Evolutionary conservation across 2,329 filamentous ascomycete genomes (phyloP), one percentile per base, ranked within the genome.

Genomic region (Aspergillus pseudoterreus): DNA sequence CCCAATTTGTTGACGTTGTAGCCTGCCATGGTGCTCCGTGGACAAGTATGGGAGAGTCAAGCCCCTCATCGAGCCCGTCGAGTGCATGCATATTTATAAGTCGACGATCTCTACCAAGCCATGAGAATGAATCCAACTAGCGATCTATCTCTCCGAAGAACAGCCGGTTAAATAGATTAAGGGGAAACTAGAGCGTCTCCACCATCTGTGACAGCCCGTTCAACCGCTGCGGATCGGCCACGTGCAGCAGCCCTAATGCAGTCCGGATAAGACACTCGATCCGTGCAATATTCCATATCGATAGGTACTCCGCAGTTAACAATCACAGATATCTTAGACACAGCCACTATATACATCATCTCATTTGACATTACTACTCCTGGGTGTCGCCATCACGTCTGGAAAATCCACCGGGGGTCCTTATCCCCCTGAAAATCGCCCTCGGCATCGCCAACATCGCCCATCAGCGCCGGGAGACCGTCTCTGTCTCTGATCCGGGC

Each of bases 401-500:
- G 78, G 51, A 86, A 88, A n/a, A 85, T 72, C 83, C 84, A 88
- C 55, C 84, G 74, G 0, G 79, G 73, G 65, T 88, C 84, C 5
- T 77, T 75, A 63, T 88, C 86, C 1, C 84, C 85, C 45, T 72
- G 66, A 74, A 83, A 86, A 35, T 83, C 68, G 1, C 59, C 80
- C 12, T 75, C 72, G 2, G 76, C 65, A 43, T 78, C 71, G 0
- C 77, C 78, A 39, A 82, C 74, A 48, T 79, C 75, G n/a, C 63
- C 62, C 47, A 66, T 59, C 32, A 69, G 46, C 15, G 58, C 57
- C 15, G 56, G 54, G 14, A 70, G 38, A 1, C 63, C 66, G n/a
- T 63, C 55, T 14, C 59, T 75, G 69, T 57, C 78, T 71, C 68
- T 76, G 72, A 43, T 66, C 69, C 11, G 66, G 65, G 76, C 77